Base-by-base conservation (phyloP, 2,329 filamentous ascomycete genomes). In the Tolypocladium ophioglossoides region DNA sequence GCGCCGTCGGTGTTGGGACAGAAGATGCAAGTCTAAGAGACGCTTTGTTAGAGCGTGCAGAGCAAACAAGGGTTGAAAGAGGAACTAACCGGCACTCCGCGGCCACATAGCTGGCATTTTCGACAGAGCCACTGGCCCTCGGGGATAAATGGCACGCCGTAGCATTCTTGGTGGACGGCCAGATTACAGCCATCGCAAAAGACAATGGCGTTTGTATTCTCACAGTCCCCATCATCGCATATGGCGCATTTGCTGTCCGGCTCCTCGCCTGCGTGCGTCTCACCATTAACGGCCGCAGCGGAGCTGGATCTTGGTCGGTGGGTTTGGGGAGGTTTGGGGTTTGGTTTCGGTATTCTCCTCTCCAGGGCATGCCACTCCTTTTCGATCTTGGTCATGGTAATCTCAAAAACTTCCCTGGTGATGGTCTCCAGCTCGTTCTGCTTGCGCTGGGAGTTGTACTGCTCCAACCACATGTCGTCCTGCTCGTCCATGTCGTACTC, bases 401-500 rank as follows among this genome's bases (percentile, higher is more conserved):
- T 95, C 68, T 99, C 94, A 64, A 99, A 96, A 51, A 96, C 84
- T 58, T 95, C 91, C 22, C 91, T 89, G 50, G 91, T 95, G 63
- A 99, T 94, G 2, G 84, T 78, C 61, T 95, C 89, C 24, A 89
- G 82, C 48, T 86, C 84, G 60, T 87, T 82, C 27, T 81, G 78
- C 66, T 85, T 88, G 55, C 94, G 83, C 63, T 87, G 84, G 14
- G 76, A 73, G 63, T 99, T 99, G 66, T 92, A 83, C 40, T 84
- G 82, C 62, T 94, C 87, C 30, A 99, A 76, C 94, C 94, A 99
- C 73, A 91, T 90, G 61, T 96, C 91, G 68, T 99, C 94, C 66
- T 99, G 94, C 71, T 99, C 94, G 66, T 99, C 94, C 94, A 99
- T 99, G 69, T 99, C 94, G 68, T 99, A 99, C 68, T 99, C 94